Evolutionary conservation across 2,329 filamentous ascomycete genomes (phyloP).

Genomic region (Calonectria pteridis): DNA sequence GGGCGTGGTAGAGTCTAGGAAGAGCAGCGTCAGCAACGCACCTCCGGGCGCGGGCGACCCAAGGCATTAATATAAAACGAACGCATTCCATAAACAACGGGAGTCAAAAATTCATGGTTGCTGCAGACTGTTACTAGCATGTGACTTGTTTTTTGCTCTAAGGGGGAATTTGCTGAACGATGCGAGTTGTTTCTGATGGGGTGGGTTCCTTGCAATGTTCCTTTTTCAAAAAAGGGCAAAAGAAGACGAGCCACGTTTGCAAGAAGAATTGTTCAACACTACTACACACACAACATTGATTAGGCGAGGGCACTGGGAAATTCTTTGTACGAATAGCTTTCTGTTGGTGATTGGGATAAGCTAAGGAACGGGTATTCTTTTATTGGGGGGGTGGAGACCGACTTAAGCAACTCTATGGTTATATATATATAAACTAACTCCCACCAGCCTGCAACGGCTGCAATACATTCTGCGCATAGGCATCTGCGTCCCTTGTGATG

Average conservation of each 20-base stretch:
- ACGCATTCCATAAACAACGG: conserved; percentile 24
- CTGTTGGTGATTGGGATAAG: conserved; percentile 41
- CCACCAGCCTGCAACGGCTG: conserved; percentile 45
- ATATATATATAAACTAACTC: conserved; percentile 28
- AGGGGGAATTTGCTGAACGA: conserved; percentile 20
- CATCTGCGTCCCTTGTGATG: conserved; percentile 74
- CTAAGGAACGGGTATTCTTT: conserved; percentile 13
- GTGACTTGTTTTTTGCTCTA: conserved; percentile 20
- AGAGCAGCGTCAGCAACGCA: conserved; percentile 65
- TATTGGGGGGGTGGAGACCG: not conserved
- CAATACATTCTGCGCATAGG: conserved; percentile 64
- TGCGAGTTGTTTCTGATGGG: conserved; percentile 13
- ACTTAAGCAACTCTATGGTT: conserved; percentile 2
- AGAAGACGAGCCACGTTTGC: conserved; percentile 32
- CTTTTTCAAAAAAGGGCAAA: conserved; percentile 16
- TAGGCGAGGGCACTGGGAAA: conserved; percentile 25
- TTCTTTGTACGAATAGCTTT: conserved; percentile 46
- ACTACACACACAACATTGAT: conserved; percentile 13
- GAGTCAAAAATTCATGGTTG: conserved; percentile 14
- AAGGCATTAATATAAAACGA: conserved; percentile 43
- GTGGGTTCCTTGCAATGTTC: not conserved
- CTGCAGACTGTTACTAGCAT: conserved; percentile 6
- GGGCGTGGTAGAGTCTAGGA: conserved; percentile 55
- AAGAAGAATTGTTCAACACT: conserved; percentile 26
- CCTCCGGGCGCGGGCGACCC: conserved; percentile 56